Base-by-base conservation (phyloP, 75 land plant species). In the Gnetum montanum region DNA sequence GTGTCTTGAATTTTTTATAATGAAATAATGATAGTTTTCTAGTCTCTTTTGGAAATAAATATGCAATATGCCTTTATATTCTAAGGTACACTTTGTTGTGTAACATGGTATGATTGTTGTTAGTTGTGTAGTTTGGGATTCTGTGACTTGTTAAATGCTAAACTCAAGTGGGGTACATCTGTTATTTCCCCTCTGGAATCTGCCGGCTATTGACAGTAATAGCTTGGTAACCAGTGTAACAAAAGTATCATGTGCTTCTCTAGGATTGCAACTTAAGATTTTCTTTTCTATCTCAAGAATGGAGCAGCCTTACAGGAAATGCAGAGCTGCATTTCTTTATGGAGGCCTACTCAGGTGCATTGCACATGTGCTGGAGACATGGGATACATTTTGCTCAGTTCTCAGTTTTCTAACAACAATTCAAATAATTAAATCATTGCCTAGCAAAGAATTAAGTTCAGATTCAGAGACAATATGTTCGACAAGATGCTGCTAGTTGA, bases 401-500 rank as follows among this genome's bases (percentile, higher is more conserved):
- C 54, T 52, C 24, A 18, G 23, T 52, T 52, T 31, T 52, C 35
- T 53, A 53, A 20, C 55, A 53, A 31, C 55, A 53, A 53, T 31
- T 10, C 55, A 53, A 53, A 33, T 53, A 53, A 33, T 53, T 53
- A 31, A 34, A 31, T 53, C 55, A 53, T 30, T 53, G 36, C 37
- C 20, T 31, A 53, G 37, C 55, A 19, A 53, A 53, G 55, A 31
- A 31, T 33, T 53, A 53, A 33, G 34, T 33, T 53, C 55, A 53
- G 55, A 53, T 19, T 53, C 55, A 53, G 55, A 19, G 55, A 53
- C 55, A 34, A 25, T 53, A 33, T 33, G 31, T 34, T 33, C 36
- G 55, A 53, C 37, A 53, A 13, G 55, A 53, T 28, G 55, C 55
- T 53, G 55, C 55, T 53, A 31, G 55, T 53, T 53, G 55, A 19